Conservation (phyloP, 805 yeast species). For the Hanseniaspora jakobsenii region DNA sequence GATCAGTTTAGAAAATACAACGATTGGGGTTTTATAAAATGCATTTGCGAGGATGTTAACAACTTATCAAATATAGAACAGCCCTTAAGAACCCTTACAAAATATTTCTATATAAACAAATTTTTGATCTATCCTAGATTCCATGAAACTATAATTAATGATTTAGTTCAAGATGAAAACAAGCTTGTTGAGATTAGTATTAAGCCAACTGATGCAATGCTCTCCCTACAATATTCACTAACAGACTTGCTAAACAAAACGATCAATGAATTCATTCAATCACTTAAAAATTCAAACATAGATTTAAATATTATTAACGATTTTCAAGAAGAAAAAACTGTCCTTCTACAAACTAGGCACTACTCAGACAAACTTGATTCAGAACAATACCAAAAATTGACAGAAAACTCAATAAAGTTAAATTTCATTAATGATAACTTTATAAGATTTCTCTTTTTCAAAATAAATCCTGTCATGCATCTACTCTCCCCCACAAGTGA, state of each 20-base stretch:
- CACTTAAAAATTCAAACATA: constrained; percentile 4
- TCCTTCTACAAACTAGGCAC: constrained; percentile 12
- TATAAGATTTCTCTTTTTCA: constrained; percentile 45
- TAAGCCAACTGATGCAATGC: constrained; percentile 58
- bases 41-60: constrained; percentile 71
- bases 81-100: constrained; percentile 12
- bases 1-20: constrained; percentile 60
- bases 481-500: constrained; percentile 66
- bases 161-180: constrained; percentile 26
- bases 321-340: constrained; percentile 14
- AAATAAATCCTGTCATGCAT: constrained; percentile 80
- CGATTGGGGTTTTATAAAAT: constrained; percentile 82
- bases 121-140: constrained; percentile 19
- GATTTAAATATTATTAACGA: constrained; percentile 10
- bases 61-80: constrained; percentile 23
- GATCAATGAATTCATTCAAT: constrained; percentile 48
- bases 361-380: constrained; percentile 11
- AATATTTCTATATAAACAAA: constrained; percentile 13
- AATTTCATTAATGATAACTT: constrained; percentile 43
- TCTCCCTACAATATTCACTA: constrained; percentile 66
- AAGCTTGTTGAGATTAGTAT: constrained; percentile 61
- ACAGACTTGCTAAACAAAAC: constrained; percentile 69
- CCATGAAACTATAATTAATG: constrained; percentile 20
- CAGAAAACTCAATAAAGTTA: constrained; percentile 18
- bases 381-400: constrained; percentile 28